Conservation (phyloP, 1,284 basidiomycete species). For the Boletus holoroseus region DNA sequence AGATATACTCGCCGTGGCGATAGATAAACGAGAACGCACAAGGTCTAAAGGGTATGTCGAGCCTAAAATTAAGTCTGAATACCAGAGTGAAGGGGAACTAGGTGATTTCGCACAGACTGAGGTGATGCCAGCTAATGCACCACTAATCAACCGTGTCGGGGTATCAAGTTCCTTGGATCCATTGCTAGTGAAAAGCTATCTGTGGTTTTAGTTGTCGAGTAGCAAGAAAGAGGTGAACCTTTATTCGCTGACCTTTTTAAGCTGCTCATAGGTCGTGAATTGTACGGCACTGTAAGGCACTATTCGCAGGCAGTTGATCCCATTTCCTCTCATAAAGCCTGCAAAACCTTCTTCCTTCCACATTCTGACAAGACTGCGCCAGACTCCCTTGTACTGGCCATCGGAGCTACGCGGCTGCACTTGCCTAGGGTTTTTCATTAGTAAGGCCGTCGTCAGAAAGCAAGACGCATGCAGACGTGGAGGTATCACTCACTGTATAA, state of each 20-base stretch:
- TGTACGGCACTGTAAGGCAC: conserved; percentile 77
- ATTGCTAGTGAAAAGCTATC: conserved; percentile 63
- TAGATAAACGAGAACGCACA: conserved; percentile 87
- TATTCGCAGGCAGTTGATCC: conserved; percentile 89
- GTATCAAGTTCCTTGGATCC: conserved; percentile 77
- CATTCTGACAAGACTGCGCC: conserved; percentile 78
- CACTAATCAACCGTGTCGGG: conserved; percentile 73
- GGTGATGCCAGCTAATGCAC: conserved; percentile 86
- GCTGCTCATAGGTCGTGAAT: conserved; percentile 86
- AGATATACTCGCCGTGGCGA: conserved; percentile 77
- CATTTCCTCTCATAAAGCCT: conserved; percentile 89
- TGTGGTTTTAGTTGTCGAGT: conserved; percentile 11
- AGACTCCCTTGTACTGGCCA: conserved; percentile 76
- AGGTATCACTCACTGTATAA: conserved; percentile 73
- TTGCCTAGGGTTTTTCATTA: conserved; percentile 48
- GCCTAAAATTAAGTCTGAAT: conserved; percentile 39
- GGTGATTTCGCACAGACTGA: conserved; percentile 62
- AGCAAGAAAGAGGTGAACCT: background rate
- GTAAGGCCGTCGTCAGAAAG: conserved; percentile 1
- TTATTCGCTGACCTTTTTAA: conserved; percentile 63
- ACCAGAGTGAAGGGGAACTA: conserved; percentile 17
- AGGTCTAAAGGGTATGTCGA: conserved; percentile 93
- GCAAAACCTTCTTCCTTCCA: conserved; percentile 89
- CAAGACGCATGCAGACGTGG: background rate
- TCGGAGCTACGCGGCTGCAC: conserved; percentile 63